A percentile compares a stretch with the other conserved stretches of the same genome.
Evolutionary conservation across 176 grass and related monocot species (phyloP).

Genomic region (Saccharum spontaneum): DNA sequence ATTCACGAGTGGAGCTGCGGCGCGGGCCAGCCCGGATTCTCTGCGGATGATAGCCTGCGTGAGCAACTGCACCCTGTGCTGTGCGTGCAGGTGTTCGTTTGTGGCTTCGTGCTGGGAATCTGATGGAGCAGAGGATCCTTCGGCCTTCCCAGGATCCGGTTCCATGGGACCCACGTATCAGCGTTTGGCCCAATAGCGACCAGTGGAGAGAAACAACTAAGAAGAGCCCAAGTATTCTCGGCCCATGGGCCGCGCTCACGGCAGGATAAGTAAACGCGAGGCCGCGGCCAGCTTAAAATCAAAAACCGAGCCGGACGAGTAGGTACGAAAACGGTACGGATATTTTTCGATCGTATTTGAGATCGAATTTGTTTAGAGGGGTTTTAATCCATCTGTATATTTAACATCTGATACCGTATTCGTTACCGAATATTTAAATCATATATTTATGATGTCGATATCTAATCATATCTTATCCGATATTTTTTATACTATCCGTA

Average conservation of each 20-base stretch:
- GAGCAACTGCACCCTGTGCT: background rate
- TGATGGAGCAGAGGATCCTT: background rate
- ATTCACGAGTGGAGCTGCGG: background rate
- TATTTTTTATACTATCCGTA: too few species aligned
- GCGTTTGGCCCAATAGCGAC: background rate
- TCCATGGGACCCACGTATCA: background rate
- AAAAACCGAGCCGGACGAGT: constrained; percentile 13
- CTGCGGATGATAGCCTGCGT: background rate
- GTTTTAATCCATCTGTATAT: too few species aligned
- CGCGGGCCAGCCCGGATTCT: background rate
- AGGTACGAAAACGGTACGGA: too few species aligned
- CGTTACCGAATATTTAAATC: too few species aligned
- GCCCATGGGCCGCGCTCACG: background rate
- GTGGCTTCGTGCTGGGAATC: background rate
- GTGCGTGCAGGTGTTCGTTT: too few species aligned
- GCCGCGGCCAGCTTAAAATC: background rate
- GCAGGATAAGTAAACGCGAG: background rate
- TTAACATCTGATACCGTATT: too few species aligned
- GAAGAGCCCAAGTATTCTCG: background rate
- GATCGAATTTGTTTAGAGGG: too few species aligned
- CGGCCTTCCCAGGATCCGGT: too few species aligned
- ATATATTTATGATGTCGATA: too few species aligned
- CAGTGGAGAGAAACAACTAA: background rate
- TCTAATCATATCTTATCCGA: too few species aligned
- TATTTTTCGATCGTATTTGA: too few species aligned